Percentiles rank a stretch among this genome's conserved stretches.
Conservation (phyloP, 345 rosid genomes). For the Boechera stricta region DNA sequence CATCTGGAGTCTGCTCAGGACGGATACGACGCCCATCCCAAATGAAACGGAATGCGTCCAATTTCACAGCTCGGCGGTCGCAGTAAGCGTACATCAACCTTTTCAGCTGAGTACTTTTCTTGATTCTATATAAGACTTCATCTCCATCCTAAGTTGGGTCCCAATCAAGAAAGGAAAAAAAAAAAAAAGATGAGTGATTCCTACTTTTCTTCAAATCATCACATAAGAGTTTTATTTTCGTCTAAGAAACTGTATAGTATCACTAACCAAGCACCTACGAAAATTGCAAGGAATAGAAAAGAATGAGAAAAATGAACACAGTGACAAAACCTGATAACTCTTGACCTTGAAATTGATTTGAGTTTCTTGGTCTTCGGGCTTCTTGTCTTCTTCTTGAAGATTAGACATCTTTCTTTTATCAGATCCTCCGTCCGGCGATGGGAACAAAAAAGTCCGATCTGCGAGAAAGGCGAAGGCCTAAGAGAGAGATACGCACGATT, state of each 20-base stretch:
- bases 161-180: not conserved
- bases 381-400: slow-evolving; percentile 70
- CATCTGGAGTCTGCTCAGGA: slow-evolving; percentile 78
- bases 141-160: slow-evolving; percentile 60
- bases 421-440: not conserved
- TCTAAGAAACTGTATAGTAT: not conserved
- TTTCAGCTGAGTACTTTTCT: slow-evolving; percentile 68
- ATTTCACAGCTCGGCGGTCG: slow-evolving; percentile 72
- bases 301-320: not conserved
- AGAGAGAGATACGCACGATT: slow-evolving; percentile 28
- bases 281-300: not conserved
- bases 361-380: slow-evolving; percentile 60
- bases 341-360: not conserved
- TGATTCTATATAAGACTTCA: slow-evolving; percentile 81
- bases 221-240: not conserved
- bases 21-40: slow-evolving; percentile 80
- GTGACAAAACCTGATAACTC: not conserved
- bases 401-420: slow-evolving; percentile 49
- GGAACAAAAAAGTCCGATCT: not conserved
- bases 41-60: slow-evolving; percentile 72
- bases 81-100: slow-evolving; percentile 82
- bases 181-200: not conserved
- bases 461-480: not conserved
- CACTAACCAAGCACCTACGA: not conserved
- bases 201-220: not conserved